Evolutionary conservation across 2,329 filamentous ascomycete species (phyloP), one percentile per base, ranked within the genome.

Genomic region (Zasmidium cellare): DNA sequence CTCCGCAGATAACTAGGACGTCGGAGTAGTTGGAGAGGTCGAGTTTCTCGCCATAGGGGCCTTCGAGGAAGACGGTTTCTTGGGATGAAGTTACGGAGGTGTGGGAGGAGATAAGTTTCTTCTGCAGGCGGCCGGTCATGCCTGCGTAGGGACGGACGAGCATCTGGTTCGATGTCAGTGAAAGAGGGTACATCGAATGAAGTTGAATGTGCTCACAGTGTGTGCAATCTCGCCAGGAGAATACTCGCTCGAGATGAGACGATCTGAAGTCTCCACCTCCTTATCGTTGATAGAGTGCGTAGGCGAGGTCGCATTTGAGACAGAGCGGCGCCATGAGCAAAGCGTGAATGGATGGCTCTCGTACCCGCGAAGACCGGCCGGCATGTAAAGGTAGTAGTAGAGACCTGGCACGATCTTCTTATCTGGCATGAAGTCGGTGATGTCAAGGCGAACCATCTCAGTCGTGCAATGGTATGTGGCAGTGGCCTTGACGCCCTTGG

Each of bases 301-400:
- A 9, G 59, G 61, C 1, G 56, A 60, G 16, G 47, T 9, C 7
- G 57, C 46, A 9, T 35, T 25, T 12, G 57, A 46, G 3, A 11
- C 31, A 7, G 56, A 18, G 20, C 65, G 57, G 19, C 47, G 50
- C 63, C 58, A 74, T 0, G 64, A 63, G 46, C 74, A 77, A 1
- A 80, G 62, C 0, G 77, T 80, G 63, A 83, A 83, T 0, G 81
- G 81, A 59, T 83, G 81, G 54, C 75, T 82, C 55, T 83, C 77
- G 71, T 78, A 83, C 2, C 79, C 74, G 9, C 72, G 72, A 14
- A 77, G 68, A 18, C 74, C 72, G 3, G 77, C 69, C 0, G 79
- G 76, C 49, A 77, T 74, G 55, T 82, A 81, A 9, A 83, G 66
- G 57, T 78, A 82, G 62, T 81, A 83, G 63, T 81, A 81, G 9